Conservation (phyloP, 495 filamentous ascomycete genomes). For the Talaromyces adpressus region DNA sequence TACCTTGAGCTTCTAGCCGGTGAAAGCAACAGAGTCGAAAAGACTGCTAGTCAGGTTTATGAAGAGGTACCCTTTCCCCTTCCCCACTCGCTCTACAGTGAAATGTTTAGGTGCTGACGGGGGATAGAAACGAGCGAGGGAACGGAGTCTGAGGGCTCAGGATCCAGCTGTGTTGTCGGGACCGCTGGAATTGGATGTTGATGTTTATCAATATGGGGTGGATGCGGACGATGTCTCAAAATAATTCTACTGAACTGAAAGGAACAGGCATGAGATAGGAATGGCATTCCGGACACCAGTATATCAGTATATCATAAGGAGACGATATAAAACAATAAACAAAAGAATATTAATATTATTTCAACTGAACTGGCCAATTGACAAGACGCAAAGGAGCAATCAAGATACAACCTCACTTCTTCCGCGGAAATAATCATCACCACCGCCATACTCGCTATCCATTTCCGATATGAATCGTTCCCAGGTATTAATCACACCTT, state of each 20-base stretch:
- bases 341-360: not conserved
- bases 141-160: conserved; percentile 14
- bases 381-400: not conserved
- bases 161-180: conserved; percentile 20
- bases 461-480: conserved; percentile 83
- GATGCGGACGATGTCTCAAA: not conserved
- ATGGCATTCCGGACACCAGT: not conserved
- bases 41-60: conserved; percentile 25
- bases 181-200: conserved; percentile 3
- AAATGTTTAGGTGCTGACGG: not conserved
- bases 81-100: not conserved
- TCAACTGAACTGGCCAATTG: not conserved
- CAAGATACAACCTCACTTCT: conserved; percentile 6
- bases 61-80: conserved; percentile 15
- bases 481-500: conserved; percentile 74
- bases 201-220: not conserved
- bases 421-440: not conserved
- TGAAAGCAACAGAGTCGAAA: conserved; percentile 9
- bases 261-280: not conserved
- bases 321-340: not conserved
- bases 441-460: conserved; percentile 53
- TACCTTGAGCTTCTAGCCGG: conserved; percentile 23
- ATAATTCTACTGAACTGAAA: not conserved
- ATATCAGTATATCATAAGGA: not conserved
- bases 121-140: conserved; percentile 18